phyloP scores from a whole-genome alignment of 805 yeast genomes.

The Zygosaccharomyces gambellarensis region DNA sequence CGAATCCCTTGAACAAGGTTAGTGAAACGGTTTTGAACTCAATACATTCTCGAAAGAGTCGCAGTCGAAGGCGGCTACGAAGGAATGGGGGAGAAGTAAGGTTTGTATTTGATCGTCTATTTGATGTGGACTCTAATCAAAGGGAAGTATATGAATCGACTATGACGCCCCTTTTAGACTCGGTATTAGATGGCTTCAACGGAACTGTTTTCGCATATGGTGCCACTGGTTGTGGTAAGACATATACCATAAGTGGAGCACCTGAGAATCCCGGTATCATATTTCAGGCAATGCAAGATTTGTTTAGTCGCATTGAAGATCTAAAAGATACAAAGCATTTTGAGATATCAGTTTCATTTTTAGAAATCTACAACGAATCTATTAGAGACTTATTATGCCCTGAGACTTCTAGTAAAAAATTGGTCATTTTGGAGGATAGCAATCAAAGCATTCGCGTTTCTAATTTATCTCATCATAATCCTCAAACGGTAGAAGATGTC shows the following conservation, averaged over 20 bases:
- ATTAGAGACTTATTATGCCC: slow-evolving; percentile 75
- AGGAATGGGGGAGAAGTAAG: slow-evolving; percentile 50
- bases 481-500: slow-evolving; percentile 61
- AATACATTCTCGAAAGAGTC: slow-evolving; percentile 24
- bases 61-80: slow-evolving; percentile 19
- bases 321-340: slow-evolving; percentile 50
- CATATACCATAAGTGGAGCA: slow-evolving; percentile 81
- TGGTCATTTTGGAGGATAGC: slow-evolving; percentile 68
- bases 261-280: slow-evolving; percentile 73
- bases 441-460: slow-evolving; percentile 60
- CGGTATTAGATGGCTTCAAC: slow-evolving; percentile 78
- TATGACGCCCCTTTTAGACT: slow-evolving; percentile 65
- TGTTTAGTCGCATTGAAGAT: slow-evolving; percentile 58
- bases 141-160: slow-evolving; percentile 62
- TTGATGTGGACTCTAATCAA: slow-evolving; percentile 63
- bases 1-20: slow-evolving; percentile 47
- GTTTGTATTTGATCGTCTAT: slow-evolving; percentile 76
- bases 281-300: slow-evolving; percentile 69
- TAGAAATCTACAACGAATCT: slow-evolving; percentile 89
- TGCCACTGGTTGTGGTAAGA: slow-evolving; percentile 97
- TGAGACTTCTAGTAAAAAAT: slow-evolving; percentile 40
- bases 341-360: slow-evolving; percentile 63
- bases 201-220: slow-evolving; percentile 95
- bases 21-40: slow-evolving; percentile 29
- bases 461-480: slow-evolving; percentile 60